These are phyloP conservation scores for Pseudogymnoascus sp. DNA, from an alignment of 2,329 filamentous ascomycete species.

Conservation along the genomic window DNA sequence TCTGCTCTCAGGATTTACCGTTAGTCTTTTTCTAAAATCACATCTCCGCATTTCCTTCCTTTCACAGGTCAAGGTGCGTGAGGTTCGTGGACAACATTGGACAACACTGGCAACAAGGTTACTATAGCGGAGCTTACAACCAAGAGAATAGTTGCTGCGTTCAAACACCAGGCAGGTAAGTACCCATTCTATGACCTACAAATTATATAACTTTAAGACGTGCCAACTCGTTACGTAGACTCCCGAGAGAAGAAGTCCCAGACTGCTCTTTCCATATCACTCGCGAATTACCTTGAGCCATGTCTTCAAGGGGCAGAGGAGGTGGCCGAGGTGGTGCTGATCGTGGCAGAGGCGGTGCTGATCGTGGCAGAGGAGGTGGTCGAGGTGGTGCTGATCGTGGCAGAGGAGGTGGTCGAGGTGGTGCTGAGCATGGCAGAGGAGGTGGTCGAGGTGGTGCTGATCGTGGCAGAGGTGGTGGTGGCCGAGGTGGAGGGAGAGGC, in stretches of 20 bases:
- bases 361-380: neutral
- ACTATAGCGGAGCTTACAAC: neutral
- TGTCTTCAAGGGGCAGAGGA: conserved; percentile 5
- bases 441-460: neutral
- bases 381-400: neutral
- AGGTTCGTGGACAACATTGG: neutral
- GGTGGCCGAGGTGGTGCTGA: conserved; percentile 8
- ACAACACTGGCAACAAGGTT: neutral
- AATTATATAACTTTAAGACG: neutral
- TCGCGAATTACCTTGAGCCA: neutral
- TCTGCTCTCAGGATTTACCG: neutral
- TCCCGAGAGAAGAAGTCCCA: neutral
- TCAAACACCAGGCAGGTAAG: neutral
- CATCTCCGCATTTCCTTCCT: neutral
- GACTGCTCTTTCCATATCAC: neutral
- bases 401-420: neutral
- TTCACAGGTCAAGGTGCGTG: neutral
- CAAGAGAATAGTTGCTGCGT: neutral
- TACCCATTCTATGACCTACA: neutral
- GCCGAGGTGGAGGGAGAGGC: conserved; percentile 4
- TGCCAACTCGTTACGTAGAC: neutral
- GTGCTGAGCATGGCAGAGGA: neutral
- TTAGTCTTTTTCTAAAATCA: neutral
- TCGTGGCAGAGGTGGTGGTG: conserved; percentile 1
- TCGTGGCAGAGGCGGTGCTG: conserved; percentile 5